These are phyloP conservation scores for Claviceps pazoutovae DNA, from an alignment of 2,329 filamentous ascomycete genomes.

Conservation along the genomic window DNA sequence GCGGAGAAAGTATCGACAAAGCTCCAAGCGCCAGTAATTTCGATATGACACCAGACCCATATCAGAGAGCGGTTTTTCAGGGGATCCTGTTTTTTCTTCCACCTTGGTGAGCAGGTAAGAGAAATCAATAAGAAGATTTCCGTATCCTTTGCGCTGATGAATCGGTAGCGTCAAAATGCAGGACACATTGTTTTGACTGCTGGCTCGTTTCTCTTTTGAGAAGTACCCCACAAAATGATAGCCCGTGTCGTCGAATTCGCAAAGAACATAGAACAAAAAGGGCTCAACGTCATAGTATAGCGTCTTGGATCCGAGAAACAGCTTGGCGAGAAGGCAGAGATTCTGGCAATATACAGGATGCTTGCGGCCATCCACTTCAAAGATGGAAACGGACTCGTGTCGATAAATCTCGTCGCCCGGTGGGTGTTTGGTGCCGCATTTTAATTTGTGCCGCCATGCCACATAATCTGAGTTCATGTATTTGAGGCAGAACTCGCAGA, in stretches of 20 bases:
- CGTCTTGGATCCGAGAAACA: constrained; percentile 97
- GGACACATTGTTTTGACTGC: constrained; percentile 92
- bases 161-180: constrained; percentile 94
- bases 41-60: constrained; percentile 96
- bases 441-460: constrained; percentile 92
- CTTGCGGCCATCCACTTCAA: constrained; percentile 92
- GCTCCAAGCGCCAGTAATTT: constrained; percentile 86
- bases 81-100: constrained; percentile 86
- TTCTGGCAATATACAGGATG: constrained; percentile 99
- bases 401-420: constrained; percentile 97
- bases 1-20: constrained; percentile 71
- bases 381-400: constrained; percentile 80
- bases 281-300: constrained; percentile 97
- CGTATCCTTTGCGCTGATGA: constrained; percentile 93
- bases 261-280: constrained; percentile 94
- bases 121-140: constrained; percentile 93
- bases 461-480: constrained; percentile 99
- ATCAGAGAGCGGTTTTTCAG: constrained; percentile 92
- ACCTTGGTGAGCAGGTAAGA: constrained; percentile 91
- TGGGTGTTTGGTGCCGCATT: constrained; percentile 91
- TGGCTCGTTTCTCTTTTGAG: constrained; percentile 92
- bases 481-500: constrained; percentile 97
- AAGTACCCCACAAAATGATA: constrained; percentile 99
- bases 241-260: constrained; percentile 78
- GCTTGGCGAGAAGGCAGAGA: constrained; percentile 83